Percentiles rank a stretch among this genome's conserved stretches.
These are phyloP conservation scores for Corylus americana DNA, from an alignment of 306 rosid species.

Conservation along the genomic window DNA sequence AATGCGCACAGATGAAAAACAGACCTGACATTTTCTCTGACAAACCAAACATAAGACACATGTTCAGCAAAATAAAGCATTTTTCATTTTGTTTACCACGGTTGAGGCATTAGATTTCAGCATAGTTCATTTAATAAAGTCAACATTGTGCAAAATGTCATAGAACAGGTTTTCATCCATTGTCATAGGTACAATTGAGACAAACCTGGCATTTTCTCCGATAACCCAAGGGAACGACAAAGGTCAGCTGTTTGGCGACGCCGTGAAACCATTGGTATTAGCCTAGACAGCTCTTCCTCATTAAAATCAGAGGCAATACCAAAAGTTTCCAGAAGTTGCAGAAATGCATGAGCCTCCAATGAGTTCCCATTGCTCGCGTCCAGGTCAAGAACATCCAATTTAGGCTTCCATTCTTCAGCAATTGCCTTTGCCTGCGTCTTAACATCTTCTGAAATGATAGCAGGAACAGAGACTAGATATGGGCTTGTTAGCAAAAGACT, in stretches of 20 bases:
- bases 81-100: background rate
- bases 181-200: slow-evolving; percentile 18
- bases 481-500: slow-evolving; percentile 62
- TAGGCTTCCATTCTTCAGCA: slow-evolving; percentile 94
- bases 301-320: slow-evolving; percentile 82
- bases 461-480: slow-evolving; percentile 39
- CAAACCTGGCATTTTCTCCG: slow-evolving; percentile 94
- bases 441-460: slow-evolving; percentile 64
- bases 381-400: slow-evolving; percentile 80
- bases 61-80: background rate
- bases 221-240: slow-evolving; percentile 91
- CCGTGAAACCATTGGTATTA: slow-evolving; percentile 92
- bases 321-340: slow-evolving; percentile 91
- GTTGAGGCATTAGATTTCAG: background rate
- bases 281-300: slow-evolving; percentile 70
- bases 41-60: background rate
- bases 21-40: background rate
- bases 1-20: background rate
- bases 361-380: slow-evolving; percentile 98
- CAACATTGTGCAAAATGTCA: background rate
- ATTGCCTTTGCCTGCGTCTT: slow-evolving; percentile 72
- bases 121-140: background rate
- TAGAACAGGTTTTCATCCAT: slow-evolving; percentile 4
- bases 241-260: slow-evolving; percentile 97
- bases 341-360: slow-evolving; percentile 96